Base-by-base conservation (phyloP, 2,329 filamentous ascomycete genomes). In the Xylaria arbuscula region DNA sequence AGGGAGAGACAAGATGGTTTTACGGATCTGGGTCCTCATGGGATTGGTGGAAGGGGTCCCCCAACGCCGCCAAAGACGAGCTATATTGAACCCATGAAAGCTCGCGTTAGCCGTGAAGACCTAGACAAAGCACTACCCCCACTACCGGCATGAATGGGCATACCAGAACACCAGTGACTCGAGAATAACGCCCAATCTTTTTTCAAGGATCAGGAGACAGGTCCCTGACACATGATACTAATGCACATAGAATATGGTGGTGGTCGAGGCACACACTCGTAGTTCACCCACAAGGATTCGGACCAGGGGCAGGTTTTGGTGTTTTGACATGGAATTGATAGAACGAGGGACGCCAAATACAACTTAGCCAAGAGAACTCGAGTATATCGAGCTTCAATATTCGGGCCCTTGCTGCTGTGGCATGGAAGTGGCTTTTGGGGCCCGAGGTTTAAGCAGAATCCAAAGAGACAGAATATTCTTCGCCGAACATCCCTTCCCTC, bases 121-220 rank as follows among this genome's bases (percentile, higher is more conserved):
- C 79, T 90, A 51, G 86, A 90, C 72, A 90, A 90, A 79, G 83
- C 84, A 11, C 77, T 90, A 55, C 88, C 88, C 7, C 86, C 87
- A 2, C 77, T 90, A 53, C 88, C 88, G 8, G 66, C 67, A 50
- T 76, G 68, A 69, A 51, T 24, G 55, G 15, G 17, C 7, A 28
- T 11, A 28, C 32, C 10, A 50, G 40, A 61, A 17, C n/a, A 36
- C 40, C 19, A 11, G 36, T n/a, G 11, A 36, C 45, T 13, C 11
- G 40, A 40, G 32, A 17, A 15, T 19, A 47, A 40, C n/a, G 8
- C 9, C 11, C 4, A 56, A 28, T 53, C n/a, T 17, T 55, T 17
- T n/a, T 48, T 36, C 32, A 24, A 60, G 22, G 19, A 50, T 61
- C 24, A 47, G 56, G 55, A 57, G 19, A 54, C 38, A 45, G 68